Base-by-base conservation (phyloP, 2,329 filamentous ascomycete species). In the Leptosphaerulina australis region DNA sequence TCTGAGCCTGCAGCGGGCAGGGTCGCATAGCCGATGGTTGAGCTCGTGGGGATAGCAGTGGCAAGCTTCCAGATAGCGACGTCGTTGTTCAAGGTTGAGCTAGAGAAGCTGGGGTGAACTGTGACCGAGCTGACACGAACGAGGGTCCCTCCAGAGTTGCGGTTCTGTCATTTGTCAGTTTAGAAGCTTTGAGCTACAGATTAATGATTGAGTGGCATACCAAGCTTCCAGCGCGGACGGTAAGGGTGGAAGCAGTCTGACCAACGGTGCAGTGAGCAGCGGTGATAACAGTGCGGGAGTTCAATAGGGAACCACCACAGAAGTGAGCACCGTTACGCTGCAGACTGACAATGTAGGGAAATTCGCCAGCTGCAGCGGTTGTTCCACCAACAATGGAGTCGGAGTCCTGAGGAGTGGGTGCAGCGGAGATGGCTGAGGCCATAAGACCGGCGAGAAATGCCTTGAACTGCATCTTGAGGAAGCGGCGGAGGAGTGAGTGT, bases 261-360 rank as follows among this genome's bases (percentile, higher is more conserved):
- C 50, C 54, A 8, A 56, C 56, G 44, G 54, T 56, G 54, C 66
- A 68, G 54, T 68, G 66, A 52, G 56, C 64, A 25, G 66, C 66
- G 11, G 64, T 66, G 38, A 68, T 28, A 34, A 68, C 60, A 3
- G 66, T 68, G 59, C 61, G 61, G 24, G 53, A 53, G 53, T 68
- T 60, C 39, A 68, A 12, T 2, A 68, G 54, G 12, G 62, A 55
- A 21, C 64, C 66, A 54, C 66, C 66, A 48, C 66, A 68, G 57
- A 60, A 54, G 47, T 67, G 64, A n/a, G 48, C 46, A 21, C 63
- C 63, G 34, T 35, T 34, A 4, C 22, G 7, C 43, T 64, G 62
- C 20, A 67, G 36, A 25, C 53, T 57, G 58, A 63, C 63, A 35
- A 68, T 66, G 62, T 56, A 68, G 48, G 66, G 66, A 39, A 64